phyloP scores from a whole-genome alignment of 257 asterid species.

The Salvia splendens region DNA sequence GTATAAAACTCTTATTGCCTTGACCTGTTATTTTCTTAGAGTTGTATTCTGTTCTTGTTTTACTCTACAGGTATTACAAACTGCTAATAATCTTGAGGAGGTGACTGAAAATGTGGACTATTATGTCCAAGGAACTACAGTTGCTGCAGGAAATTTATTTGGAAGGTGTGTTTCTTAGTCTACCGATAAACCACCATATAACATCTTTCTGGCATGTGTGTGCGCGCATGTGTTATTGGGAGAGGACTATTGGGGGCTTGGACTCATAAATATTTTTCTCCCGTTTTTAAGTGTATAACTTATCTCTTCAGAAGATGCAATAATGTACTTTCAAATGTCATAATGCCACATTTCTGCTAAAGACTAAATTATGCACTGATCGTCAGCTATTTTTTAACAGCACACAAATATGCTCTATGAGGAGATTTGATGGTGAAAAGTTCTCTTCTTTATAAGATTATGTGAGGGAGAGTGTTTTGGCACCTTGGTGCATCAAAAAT shows the following conservation, averaged over 20 bases:
- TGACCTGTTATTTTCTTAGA: conserved; percentile 12
- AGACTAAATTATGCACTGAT: conserved; percentile 20
- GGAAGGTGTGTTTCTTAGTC: conserved; percentile 62
- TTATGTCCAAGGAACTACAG: conserved; percentile 86
- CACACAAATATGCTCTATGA: conserved; percentile 5
- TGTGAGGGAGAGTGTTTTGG: conserved; percentile 11
- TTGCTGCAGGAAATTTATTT: conserved; percentile 97
- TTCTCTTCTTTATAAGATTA: conserved; percentile 8
- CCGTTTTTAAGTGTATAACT: not conserved
- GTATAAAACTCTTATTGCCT: too few relatives aligned
- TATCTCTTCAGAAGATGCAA: conserved; percentile 22
- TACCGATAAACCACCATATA: too few relatives aligned
- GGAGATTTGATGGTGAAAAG: conserved; percentile 7
- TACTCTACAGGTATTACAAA: conserved; percentile 74
- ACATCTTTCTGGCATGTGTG: not conserved
- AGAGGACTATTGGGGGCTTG: not conserved
- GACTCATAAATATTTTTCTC: not conserved
- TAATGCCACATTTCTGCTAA: conserved; percentile 12
- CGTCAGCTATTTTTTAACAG: conserved; percentile 11
- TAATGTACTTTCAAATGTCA: not conserved
- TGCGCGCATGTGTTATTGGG: not conserved
- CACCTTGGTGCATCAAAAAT: conserved; percentile 14
- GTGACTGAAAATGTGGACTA: conserved; percentile 98
- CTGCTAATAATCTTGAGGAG: conserved; percentile 97
- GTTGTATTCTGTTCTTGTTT: conserved; percentile 26